Base-by-base conservation (phyloP, 2,329 filamentous ascomycete species). In the Colletotrichum noveboracense region DNA sequence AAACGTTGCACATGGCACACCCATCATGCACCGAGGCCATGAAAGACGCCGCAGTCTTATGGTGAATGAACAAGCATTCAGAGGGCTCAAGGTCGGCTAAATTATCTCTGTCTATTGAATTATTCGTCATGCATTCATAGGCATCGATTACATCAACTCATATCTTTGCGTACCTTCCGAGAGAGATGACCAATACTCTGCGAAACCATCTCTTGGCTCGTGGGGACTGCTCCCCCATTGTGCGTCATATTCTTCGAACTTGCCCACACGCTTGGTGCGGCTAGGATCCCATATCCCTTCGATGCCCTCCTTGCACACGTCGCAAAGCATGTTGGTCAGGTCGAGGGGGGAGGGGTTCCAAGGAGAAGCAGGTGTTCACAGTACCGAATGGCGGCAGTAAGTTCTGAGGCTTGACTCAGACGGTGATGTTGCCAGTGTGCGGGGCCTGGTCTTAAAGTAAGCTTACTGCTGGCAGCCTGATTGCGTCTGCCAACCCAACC, bases 311-410 rank as follows among this genome's bases (percentile, higher is more conserved):
- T 68, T 68, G 16, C 66, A 68, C 9, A 68, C 66, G 30, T 68
- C 34, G 30, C 66, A 68, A 26, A 68, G n/a, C 66, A 68, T 68
- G 1, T 26, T 13, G 36, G 43, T 28, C 38, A 12, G 5, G 9
- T n/a, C 18, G 18, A 48, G 9, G 9, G 18, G 18, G 0, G 8
- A 16, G 14, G 9, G 38, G 9, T 12, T 48, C 9, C 9, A 10
- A 48, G 18, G 18, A 6, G 18, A 5, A 48, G 18, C 38, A n/a
- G 8, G 36, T 6, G 16, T 43, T 43, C 36, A 9, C 36, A 5
- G 0, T 1, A 9, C 0, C 7, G 5, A 10, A 2, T 6, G 2
- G 36, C 7, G 36, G 36, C 8, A 38, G 36, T 38, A 2, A 18
- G 0, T 38, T 18, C 16, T 18, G 36, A 9, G 36, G 16, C 16